These are phyloP conservation scores for Annulohypoxylon nitens DNA, from an alignment of 495 filamentous ascomycete genomes.

Conservation along the genomic window DNA sequence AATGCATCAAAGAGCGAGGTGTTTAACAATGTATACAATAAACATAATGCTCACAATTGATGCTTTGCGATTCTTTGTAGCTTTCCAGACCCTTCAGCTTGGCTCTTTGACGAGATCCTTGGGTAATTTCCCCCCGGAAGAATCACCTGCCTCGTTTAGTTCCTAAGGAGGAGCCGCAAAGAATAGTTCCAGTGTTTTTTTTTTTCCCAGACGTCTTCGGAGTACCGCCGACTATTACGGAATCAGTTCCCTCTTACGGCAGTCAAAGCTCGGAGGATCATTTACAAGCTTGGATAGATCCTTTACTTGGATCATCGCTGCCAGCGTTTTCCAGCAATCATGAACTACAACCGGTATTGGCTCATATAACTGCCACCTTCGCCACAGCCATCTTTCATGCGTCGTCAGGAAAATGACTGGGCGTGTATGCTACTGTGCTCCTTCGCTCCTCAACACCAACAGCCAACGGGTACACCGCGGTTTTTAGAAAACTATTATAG, in stretches of 20 bases:
- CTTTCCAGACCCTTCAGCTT: background rate
- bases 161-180: slow-evolving; percentile 29
- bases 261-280: slow-evolving; percentile 31
- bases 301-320: background rate
- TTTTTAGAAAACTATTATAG: slow-evolving; percentile 17
- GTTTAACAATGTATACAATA: background rate
- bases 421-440: background rate
- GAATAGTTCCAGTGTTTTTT: background rate
- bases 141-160: slow-evolving; percentile 19
- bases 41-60: background rate
- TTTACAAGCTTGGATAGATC: slow-evolving; percentile 2
- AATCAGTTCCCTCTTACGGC: slow-evolving; percentile 18
- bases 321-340: slow-evolving; percentile 16
- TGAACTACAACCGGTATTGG: slow-evolving; percentile 9
- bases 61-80: background rate
- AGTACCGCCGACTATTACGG: slow-evolving; percentile 16
- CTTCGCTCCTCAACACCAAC: background rate
- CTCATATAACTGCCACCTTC: slow-evolving; percentile 40
- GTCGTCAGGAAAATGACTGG: background rate
- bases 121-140: slow-evolving; percentile 20
- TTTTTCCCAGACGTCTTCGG: slow-evolving; percentile 19
- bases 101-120: background rate
- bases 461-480: background rate
- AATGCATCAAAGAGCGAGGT: background rate
- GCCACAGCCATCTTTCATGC: slow-evolving; percentile 36